These are phyloP conservation scores for Astrephomene gubernaculifera DNA, from an alignment of 139 green algal genomes.

Conservation along the genomic window DNA sequence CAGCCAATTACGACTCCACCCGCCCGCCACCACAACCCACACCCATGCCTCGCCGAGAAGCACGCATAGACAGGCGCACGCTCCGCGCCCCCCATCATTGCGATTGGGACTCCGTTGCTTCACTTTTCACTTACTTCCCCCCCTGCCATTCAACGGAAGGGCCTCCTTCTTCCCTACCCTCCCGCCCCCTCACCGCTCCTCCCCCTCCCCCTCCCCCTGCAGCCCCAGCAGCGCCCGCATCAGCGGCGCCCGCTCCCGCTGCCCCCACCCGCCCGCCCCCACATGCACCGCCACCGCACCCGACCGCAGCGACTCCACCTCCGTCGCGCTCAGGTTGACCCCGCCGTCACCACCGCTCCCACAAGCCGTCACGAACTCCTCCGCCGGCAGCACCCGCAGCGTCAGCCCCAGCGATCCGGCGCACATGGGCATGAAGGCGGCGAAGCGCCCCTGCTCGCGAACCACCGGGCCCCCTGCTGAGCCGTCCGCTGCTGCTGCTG, in stretches of 20 bases:
- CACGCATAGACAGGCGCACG: neutral
- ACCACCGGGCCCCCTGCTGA: no score
- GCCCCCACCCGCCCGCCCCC: neutral
- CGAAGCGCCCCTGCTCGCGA: constrained; percentile 31
- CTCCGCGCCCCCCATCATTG: neutral
- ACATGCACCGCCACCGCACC: neutral
- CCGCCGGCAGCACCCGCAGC: neutral
- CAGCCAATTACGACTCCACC: no score
- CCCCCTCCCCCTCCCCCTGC: neutral
- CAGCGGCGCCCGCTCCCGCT: neutral
- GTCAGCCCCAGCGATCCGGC: neutral
- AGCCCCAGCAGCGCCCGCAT: constrained; percentile 1
- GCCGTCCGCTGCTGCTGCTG: no score
- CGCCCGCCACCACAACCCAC: no score
- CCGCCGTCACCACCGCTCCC: neutral
- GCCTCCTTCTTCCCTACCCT: no score
- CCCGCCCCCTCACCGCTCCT: neutral
- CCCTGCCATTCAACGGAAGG: no score
- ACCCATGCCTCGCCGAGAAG: no score
- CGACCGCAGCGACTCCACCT: neutral
- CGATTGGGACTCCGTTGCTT: no score
- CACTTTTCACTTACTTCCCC: no score
- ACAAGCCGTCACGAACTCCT: neutral
- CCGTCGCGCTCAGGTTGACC: neutral
- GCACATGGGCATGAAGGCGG: constrained; percentile 29